Conservation (phyloP, 352 stramenopile genomes). For the Pythium phragmiticola region DNA sequence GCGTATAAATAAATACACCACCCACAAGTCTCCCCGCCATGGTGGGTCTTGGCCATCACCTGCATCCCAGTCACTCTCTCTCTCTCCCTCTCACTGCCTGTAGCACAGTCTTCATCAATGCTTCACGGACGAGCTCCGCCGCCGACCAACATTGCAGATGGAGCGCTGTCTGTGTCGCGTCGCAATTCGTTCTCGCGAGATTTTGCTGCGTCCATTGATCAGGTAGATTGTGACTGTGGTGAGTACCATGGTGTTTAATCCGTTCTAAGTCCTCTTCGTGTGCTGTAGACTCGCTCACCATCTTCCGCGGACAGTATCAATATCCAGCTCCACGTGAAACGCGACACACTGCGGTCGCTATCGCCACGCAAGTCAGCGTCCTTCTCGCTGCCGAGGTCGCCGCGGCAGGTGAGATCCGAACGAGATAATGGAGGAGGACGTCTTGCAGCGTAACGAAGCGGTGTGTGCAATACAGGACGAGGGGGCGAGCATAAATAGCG, state of each 20-base stretch:
- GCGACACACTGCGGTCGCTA: neutral
- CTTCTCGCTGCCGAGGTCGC: slow-evolving; percentile 21
- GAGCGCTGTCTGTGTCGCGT: slow-evolving; percentile 18
- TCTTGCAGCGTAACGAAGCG: neutral
- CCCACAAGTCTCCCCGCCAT: too few relatives aligned
- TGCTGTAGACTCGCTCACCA: slow-evolving; percentile 1
- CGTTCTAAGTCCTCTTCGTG: too few relatives aligned
- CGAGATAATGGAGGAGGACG: neutral
- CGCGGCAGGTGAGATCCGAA: slow-evolving; percentile 2
- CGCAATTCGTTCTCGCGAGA: slow-evolving; percentile 41
- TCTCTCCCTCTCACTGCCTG: too few relatives aligned
- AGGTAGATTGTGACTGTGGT: slow-evolving; percentile 19
- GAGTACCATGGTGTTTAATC: neutral
- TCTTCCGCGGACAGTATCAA: neutral
- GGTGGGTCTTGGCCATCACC: too few relatives aligned
- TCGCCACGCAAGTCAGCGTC: slow-evolving; percentile 35
- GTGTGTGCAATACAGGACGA: slow-evolving; percentile 2
- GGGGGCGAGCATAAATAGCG: neutral
- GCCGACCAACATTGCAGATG: neutral
- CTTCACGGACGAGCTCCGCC: slow-evolving; percentile 12
- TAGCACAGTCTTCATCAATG: slow-evolving; percentile 1
- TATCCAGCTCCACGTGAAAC: slow-evolving; percentile 24
- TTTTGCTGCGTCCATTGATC: slow-evolving; percentile 26
- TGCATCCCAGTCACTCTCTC: too few relatives aligned
- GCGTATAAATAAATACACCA: too few relatives aligned